A percentile compares a stretch with the other conserved stretches of the same genome.
Conservation (phyloP, 108 stramenopile species). For the Pseudonitzschia pungens region DNA sequence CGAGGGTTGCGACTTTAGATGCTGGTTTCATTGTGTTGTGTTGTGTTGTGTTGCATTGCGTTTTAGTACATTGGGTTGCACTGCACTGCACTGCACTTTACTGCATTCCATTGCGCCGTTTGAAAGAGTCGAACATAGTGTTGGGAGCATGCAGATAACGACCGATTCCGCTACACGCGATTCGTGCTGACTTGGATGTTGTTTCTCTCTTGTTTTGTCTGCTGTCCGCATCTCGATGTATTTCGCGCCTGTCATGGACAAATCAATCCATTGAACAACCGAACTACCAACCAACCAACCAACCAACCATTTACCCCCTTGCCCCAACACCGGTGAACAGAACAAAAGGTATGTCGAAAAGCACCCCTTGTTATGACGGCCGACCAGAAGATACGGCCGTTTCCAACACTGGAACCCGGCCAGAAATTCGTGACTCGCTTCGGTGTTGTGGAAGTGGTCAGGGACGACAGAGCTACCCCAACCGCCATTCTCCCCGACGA, state of each 20-base stretch:
- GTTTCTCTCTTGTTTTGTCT: not conserved
- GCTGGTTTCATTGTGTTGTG: not conserved
- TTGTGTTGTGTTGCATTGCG: too few relatives aligned
- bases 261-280: too few relatives aligned
- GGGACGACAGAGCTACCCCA: conserved; percentile 54
- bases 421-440: conserved; percentile 50
- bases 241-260: not conserved
- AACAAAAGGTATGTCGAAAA: conserved; percentile 35
- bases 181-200: not conserved
- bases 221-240: not conserved
- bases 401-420: conserved; percentile 53
- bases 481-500: conserved; percentile 2
- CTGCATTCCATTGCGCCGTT: not conserved
- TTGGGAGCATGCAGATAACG: not conserved
- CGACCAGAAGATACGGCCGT: conserved; percentile 8
- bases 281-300: too few relatives aligned
- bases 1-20: not conserved
- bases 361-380: not conserved
- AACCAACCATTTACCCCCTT: not conserved
- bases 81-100: not conserved
- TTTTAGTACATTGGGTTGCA: too few relatives aligned
- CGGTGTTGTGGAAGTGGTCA: conserved; percentile 76
- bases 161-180: not conserved
- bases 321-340: conserved; percentile 5
- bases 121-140: not conserved